Conservation (phyloP, 176 grass and related monocot species). For the Carex myosuroides region DNA sequence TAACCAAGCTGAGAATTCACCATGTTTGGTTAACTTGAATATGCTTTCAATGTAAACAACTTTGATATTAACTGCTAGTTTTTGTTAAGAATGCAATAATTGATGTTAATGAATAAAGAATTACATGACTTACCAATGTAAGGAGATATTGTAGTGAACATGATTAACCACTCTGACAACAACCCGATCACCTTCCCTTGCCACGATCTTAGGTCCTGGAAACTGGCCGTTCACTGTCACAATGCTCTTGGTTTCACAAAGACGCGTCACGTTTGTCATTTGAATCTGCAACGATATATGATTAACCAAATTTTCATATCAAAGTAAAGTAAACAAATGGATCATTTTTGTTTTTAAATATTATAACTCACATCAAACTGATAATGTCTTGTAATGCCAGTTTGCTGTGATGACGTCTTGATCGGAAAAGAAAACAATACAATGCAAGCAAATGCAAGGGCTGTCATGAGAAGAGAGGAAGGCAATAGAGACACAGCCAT, state of each 20-base stretch:
- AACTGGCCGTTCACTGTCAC: slow-evolving; percentile 72
- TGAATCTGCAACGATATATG: slow-evolving; percentile 37
- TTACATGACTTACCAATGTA: slow-evolving; percentile 42
- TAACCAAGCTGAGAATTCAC: neutral
- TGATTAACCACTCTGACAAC: slow-evolving; percentile 70
- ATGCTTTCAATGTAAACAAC: neutral
- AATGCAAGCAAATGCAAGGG: slow-evolving; percentile 3
- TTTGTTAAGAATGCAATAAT: neutral
- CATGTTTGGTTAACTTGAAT: neutral
- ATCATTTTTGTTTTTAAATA: neutral
- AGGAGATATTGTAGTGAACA: slow-evolving; percentile 58
- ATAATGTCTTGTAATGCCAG: slow-evolving; percentile 45
- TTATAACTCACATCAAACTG: slow-evolving; percentile 55
- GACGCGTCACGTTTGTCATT: slow-evolving; percentile 48
- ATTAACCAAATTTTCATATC: neutral
- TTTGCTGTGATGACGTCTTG: slow-evolving; percentile 13
- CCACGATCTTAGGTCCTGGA: slow-evolving; percentile 56
- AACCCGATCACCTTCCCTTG: slow-evolving; percentile 58
- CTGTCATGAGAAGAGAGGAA: slow-evolving; percentile 1
- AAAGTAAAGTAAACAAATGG: no score
- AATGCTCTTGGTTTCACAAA: slow-evolving; percentile 76
- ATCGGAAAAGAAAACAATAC: slow-evolving; percentile 16
- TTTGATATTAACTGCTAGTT: neutral
- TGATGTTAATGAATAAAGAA: neutral
- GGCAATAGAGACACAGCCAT: slow-evolving; percentile 18